Percentiles rank a stretch among this genome's conserved stretches.
These are phyloP conservation scores for Fagus crenata DNA, from an alignment of 306 rosid species.

Conservation along the genomic window DNA sequence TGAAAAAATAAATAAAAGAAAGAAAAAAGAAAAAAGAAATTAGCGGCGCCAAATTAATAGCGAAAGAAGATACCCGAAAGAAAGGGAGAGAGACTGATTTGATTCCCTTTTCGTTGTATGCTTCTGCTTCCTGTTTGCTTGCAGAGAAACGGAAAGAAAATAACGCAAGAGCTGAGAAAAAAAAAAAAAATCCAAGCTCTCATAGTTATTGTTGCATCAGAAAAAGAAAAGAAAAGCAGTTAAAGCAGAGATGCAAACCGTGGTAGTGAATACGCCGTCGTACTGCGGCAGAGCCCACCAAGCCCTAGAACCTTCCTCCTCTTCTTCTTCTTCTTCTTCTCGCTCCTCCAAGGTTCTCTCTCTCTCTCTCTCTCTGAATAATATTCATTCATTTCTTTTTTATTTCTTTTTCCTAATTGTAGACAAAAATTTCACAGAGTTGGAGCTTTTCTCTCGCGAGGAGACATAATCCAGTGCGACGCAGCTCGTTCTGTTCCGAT, in stretches of 20 bases:
- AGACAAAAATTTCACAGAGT: background rate
- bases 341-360: slow-evolving; percentile 44
- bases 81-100: too few relatives aligned
- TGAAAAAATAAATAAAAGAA: background rate
- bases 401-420: background rate
- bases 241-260: slow-evolving; percentile 47
- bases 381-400: background rate
- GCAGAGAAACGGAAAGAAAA: background rate
- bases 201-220: too few relatives aligned
- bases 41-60: too few relatives aligned
- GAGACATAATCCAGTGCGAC: slow-evolving; percentile 23
- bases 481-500: slow-evolving; percentile 30
- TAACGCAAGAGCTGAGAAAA: background rate
- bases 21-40: background rate
- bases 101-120: too few relatives aligned
- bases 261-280: slow-evolving; percentile 51
- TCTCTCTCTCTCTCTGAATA: background rate
- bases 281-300: slow-evolving; percentile 38
- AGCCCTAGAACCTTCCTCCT: slow-evolving; percentile 30
- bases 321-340: slow-evolving; percentile 44
- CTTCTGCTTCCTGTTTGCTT: slow-evolving; percentile 13
- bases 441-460: slow-evolving; percentile 32
- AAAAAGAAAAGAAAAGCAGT: background rate
- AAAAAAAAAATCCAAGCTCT: too few relatives aligned
- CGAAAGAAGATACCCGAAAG: too few relatives aligned